phyloP scores from a whole-genome alignment of 768 basidiomycete genomes.

The Kockovaella imperatae region DNA sequence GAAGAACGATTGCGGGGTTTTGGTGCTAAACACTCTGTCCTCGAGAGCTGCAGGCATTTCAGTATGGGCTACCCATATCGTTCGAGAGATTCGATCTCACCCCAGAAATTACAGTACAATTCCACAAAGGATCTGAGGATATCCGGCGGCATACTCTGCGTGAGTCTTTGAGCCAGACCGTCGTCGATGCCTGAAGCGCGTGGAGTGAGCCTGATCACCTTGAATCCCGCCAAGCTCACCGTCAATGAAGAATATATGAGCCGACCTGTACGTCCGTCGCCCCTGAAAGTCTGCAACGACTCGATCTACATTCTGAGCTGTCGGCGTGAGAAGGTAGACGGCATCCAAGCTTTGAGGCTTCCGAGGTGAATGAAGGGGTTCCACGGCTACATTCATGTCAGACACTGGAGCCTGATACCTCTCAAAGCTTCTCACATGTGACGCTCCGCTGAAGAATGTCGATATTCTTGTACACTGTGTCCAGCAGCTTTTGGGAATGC shows the following conservation, averaged over 20 bases:
- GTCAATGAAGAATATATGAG: constrained; percentile 89
- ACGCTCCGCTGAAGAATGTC: constrained; percentile 95
- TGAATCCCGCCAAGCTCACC: constrained; percentile 49
- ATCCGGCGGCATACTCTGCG: constrained; percentile 66
- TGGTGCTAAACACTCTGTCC: constrained; percentile 72
- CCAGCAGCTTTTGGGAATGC: constrained; percentile 72
- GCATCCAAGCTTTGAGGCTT: constrained; percentile 84
- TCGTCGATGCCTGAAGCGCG: constrained; percentile 62
- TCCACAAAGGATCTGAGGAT: constrained; percentile 72
- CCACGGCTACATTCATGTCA: constrained; percentile 60
- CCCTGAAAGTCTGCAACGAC: constrained; percentile 75
- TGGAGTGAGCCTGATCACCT: constrained; percentile 5
- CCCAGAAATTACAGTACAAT: constrained; percentile 86
- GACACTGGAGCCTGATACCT: background rate
- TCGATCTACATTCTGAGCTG: constrained; percentile 83
- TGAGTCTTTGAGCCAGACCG: constrained; percentile 64
- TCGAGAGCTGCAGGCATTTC: constrained; percentile 59
- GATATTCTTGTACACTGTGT: constrained; percentile 80
- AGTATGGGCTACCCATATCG: constrained; percentile 1
- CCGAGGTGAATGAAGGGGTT: constrained; percentile 74
- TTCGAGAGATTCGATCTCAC: constrained; percentile 49
- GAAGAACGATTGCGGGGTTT: constrained; percentile 73
- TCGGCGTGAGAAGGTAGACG: constrained; percentile 89
- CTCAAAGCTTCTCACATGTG: constrained; percentile 63
- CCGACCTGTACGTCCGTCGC: constrained; percentile 66